Evolutionary conservation across 768 basidiomycete species (phyloP).

Genomic region (Trametes gibbosa): DNA sequence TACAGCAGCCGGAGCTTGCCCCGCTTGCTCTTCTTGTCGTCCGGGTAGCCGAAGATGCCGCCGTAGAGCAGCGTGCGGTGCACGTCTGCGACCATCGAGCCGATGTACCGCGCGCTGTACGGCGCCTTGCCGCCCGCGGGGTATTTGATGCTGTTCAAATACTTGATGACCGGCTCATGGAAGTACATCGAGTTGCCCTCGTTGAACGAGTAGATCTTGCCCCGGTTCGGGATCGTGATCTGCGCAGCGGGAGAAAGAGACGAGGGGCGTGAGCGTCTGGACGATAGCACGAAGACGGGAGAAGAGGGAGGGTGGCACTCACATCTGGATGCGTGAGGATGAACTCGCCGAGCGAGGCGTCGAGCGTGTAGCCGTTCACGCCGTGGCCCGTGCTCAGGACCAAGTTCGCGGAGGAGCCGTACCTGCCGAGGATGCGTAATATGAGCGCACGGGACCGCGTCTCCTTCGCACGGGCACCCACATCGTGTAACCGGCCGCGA

Average conservation of each 20-base stretch:
- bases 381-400: slow-evolving; percentile 94
- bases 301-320: slow-evolving; percentile 23
- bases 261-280: background rate
- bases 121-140: slow-evolving; percentile 76
- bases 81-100: slow-evolving; percentile 99
- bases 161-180: slow-evolving; percentile 73
- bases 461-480: slow-evolving; percentile 34
- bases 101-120: slow-evolving; percentile 92
- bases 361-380: slow-evolving; percentile 97
- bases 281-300: background rate
- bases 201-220: slow-evolving; percentile 99
- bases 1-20: slow-evolving; percentile 95
- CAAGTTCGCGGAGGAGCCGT: slow-evolving; percentile 94
- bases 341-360: slow-evolving; percentile 94
- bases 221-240: slow-evolving; percentile 91
- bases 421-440: slow-evolving; percentile 41
- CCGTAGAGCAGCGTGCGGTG: slow-evolving; percentile 96
- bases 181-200: slow-evolving; percentile 98
- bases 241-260: slow-evolving; percentile 31
- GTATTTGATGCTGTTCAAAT: slow-evolving; percentile 90
- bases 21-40: slow-evolving; percentile 95
- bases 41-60: slow-evolving; percentile 97
- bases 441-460: background rate
- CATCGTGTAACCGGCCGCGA: slow-evolving; percentile 98
- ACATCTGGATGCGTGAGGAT: slow-evolving; percentile 97